These are phyloP conservation scores for Teunomyces aglyptinius DNA, from an alignment of 805 yeast species.

Conservation along the genomic window DNA sequence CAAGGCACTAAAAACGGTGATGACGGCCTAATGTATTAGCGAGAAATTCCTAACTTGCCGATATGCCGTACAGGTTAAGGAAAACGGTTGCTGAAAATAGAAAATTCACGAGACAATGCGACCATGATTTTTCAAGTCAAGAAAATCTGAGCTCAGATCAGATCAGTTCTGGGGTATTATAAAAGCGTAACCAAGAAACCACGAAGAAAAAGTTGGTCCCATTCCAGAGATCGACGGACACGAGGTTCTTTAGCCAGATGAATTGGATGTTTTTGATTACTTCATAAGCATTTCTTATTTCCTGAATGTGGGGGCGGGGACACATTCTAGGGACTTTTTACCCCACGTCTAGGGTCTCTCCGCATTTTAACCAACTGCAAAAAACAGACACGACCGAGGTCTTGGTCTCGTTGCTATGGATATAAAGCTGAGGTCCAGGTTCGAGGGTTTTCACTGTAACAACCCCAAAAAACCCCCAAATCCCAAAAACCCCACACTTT, in stretches of 20 bases:
- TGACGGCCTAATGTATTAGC: neutral
- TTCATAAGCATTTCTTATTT: neutral
- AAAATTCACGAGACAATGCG: neutral
- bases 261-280: no score
- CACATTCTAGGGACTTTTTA: neutral
- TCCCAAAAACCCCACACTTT: neutral
- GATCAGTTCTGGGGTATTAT: no score
- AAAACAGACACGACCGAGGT: neutral
- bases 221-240: no score
- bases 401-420: neutral
- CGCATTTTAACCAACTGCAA: neutral
- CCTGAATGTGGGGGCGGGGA: neutral
- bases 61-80: neutral
- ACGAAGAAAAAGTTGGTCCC: no score
- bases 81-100: neutral
- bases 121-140: neutral
- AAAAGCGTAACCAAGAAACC: no score
- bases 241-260: no score
- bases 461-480: neutral
- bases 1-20: neutral
- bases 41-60: neutral
- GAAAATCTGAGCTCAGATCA: no score
- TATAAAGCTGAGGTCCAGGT: neutral
- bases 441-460: neutral
- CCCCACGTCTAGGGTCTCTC: neutral